phyloP scores from a whole-genome alignment of 768 basidiomycete genomes.

The Rhodosporidiobolus sp. region DNA sequence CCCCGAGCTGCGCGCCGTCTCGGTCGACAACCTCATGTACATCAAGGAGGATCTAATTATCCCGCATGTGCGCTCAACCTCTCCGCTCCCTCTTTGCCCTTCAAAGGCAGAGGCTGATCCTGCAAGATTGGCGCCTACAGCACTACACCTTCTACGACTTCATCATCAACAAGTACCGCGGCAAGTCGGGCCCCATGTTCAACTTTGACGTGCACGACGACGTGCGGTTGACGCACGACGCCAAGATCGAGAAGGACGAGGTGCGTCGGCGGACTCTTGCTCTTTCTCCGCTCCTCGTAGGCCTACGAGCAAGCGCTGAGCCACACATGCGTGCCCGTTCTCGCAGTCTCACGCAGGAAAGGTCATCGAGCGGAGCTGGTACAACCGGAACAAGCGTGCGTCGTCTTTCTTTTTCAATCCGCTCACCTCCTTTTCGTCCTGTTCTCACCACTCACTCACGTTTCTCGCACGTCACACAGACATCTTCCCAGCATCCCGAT shows the following conservation, averaged over 20 bases:
- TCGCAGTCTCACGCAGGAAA: conserved; percentile 78
- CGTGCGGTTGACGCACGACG: conserved; percentile 87
- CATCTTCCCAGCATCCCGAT: conserved; percentile 40
- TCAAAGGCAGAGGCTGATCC: conserved; percentile 8
- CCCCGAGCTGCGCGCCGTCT: conserved; percentile 82
- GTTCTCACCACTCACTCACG: not conserved
- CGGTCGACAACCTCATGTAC: conserved; percentile 97
- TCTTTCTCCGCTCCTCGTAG: not conserved
- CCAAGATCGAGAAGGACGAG: conserved; percentile 95
- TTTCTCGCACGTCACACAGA: not conserved
- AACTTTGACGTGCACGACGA: conserved; percentile 99
- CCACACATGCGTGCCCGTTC: no score
- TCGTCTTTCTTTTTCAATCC: not conserved
- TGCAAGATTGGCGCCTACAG: conserved; percentile 53
- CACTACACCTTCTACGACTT: conserved; percentile 91
- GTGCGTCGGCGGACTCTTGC: conserved; percentile 50
- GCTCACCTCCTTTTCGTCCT: not conserved
- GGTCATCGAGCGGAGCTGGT: conserved; percentile 93
- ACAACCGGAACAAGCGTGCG: conserved; percentile 79
- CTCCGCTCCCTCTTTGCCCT: not conserved
- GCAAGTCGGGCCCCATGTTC: conserved; percentile 96
- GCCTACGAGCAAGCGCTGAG: no score
- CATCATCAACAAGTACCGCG: conserved; percentile 95
- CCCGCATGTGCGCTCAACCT: conserved; percentile 67
- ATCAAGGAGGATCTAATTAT: conserved; percentile 97